phyloP scores from a whole-genome alignment of 371 early-diverging fungal genomes.

The Mucor racemosus region DNA sequence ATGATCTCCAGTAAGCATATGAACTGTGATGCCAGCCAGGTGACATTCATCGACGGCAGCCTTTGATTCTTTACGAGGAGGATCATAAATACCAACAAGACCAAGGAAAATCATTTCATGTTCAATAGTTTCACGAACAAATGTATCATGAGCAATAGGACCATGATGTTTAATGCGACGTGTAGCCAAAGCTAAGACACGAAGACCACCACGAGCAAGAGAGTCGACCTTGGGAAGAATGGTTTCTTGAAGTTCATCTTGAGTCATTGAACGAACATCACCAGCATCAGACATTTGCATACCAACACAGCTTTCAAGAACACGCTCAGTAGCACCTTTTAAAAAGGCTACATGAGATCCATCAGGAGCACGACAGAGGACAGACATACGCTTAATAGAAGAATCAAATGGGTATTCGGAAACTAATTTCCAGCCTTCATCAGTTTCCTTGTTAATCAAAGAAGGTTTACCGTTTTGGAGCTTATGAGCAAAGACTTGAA shows the following conservation, averaged over 20 bases:
- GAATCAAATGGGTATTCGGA: constrained; percentile 87
- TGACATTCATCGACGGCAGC: constrained; percentile 86
- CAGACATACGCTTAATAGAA: constrained; percentile 91
- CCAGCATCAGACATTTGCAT: constrained; percentile 55
- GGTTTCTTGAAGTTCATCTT: constrained; percentile 55
- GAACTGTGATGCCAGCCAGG: constrained; percentile 90
- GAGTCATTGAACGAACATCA: constrained; percentile 36
- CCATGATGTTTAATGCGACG: constrained; percentile 57
- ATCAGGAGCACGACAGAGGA: constrained; percentile 69
- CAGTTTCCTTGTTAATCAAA: constrained; percentile 40
- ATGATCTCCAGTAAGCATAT: constrained; percentile 97
- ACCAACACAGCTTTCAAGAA: constrained; percentile 62
- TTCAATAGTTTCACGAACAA: constrained; percentile 69
- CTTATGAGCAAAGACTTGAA: constrained; percentile 80
- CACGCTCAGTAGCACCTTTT: constrained; percentile 83
- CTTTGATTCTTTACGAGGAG: constrained; percentile 81
- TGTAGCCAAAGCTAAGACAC: constrained; percentile 57
- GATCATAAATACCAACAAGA: constrained; percentile 93
- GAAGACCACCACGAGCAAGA: constrained; percentile 73
- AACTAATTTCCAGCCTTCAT: constrained; percentile 63
- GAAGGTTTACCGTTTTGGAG: constrained; percentile 68
- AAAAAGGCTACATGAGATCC: constrained; percentile 55
- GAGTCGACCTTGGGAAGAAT: constrained; percentile 61
- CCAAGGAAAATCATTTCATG: constrained; percentile 83
- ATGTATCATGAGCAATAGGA: constrained; percentile 45